Base-by-base conservation (phyloP, 1,284 basidiomycete species). In the Phellinidium pouzarii region DNA sequence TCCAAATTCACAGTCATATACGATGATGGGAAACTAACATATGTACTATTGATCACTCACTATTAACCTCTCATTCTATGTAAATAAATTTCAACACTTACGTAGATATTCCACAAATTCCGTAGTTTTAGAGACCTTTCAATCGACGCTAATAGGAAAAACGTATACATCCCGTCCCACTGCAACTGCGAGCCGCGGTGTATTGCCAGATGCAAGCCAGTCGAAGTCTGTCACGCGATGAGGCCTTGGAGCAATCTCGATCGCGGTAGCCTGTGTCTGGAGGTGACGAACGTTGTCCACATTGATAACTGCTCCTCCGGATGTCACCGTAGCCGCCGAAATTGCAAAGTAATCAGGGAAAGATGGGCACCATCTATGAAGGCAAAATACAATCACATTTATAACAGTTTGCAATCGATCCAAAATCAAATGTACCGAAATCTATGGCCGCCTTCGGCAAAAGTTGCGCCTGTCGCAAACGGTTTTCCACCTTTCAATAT, bases 301-400 rank as follows among this genome's bases (percentile, higher is more conserved):
- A 62, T 86, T 77, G 40, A 90, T 72, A 25, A 78, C 67, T 25
- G 86, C 87, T 50, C 85, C 87, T 54, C 71, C 75, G 26, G 66
- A 65, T 20, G 58, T 50, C 14, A 79, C 72, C 8, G 75, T 76
- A 59, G 75, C 72, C 14, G 80, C 74, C 3, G 84, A 82, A 49
- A 88, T 78, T 27, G 83, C 87, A 66, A 90, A 90, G 60, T 82
- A 81, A 51, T 85, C 81, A 4, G 84, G 75, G 62, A 77, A 78
- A 4, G 82, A 82, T n/a, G 76, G 78, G 59, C 82, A 88, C 87
- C 87, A 90, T 50, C 86, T 87, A 56, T 23, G 46, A 25, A 44
- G 48, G 59, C 40, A 31, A 48, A 29, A 26, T 51, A 22, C 4
- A 14, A 26, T 11, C 3, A 17, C n/a, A 4, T 17, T 50, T 42